Evolutionary conservation across 352 stramenopile species (phyloP).

Genomic region (Phytophthora nicotianae): DNA sequence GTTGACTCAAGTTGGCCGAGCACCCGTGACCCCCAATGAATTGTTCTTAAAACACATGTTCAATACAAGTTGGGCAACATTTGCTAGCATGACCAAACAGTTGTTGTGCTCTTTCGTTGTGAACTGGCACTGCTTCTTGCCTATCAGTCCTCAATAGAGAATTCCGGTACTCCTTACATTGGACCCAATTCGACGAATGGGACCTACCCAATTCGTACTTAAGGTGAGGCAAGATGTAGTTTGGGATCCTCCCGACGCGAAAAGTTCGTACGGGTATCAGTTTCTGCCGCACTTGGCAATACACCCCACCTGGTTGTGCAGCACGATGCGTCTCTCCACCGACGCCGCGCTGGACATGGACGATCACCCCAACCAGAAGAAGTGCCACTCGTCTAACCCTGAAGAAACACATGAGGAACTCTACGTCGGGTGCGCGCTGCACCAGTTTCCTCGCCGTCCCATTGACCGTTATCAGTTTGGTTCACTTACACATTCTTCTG

Average conservation of each 20-base stretch:
- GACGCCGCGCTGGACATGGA: conserved; percentile 17
- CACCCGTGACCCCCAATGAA: neutral
- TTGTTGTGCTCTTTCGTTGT: conserved; percentile 2
- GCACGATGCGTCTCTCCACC: conserved; percentile 20
- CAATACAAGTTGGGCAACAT: neutral
- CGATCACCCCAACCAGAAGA: conserved; percentile 25
- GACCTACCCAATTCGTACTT: conserved; percentile 7
- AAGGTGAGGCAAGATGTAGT: neutral
- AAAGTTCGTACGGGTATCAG: conserved; percentile 20
- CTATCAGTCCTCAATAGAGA: neutral
- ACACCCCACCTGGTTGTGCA: conserved; percentile 1
- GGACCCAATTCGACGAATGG: neutral
- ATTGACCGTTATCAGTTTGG: conserved; percentile 21
- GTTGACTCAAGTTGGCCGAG: no score
- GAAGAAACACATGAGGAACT: conserved; percentile 59
- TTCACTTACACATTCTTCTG: conserved; percentile 8
- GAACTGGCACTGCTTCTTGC: neutral
- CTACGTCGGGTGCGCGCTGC: conserved; percentile 60
- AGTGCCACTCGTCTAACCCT: conserved; percentile 12
- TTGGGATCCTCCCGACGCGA: conserved; percentile 14
- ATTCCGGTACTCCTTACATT: neutral
- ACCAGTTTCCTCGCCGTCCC: conserved; percentile 14
- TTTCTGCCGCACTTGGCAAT: conserved; percentile 12
- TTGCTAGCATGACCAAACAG: neutral
- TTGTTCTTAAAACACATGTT: conserved; percentile 10